Conservation (phyloP, 495 filamentous ascomycete genomes). For the Cercophora sp. region DNA sequence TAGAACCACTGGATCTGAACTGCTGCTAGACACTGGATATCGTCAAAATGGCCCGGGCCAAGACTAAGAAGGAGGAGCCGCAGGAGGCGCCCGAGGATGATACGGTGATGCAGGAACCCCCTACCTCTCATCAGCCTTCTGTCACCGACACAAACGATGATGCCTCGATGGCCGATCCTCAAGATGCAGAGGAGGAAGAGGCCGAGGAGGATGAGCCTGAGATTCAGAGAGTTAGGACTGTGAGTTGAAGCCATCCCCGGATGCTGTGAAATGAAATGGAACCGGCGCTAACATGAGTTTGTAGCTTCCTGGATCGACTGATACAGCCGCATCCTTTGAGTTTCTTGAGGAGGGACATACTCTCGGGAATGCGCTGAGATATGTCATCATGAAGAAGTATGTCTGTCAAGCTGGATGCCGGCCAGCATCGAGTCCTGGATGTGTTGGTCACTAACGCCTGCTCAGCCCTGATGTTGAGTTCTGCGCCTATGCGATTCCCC, state of each 20-base stretch:
- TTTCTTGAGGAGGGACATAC: slow-evolving; percentile 92
- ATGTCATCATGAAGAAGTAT: slow-evolving; percentile 98
- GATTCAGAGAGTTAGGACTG: slow-evolving; percentile 33
- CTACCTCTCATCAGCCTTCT: slow-evolving; percentile 36
- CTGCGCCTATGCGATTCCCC: slow-evolving; percentile 96
- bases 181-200: slow-evolving; percentile 28
- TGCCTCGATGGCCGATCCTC: slow-evolving; percentile 32
- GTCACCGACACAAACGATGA: slow-evolving; percentile 36
- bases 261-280: neutral
- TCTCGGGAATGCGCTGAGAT: slow-evolving; percentile 87
- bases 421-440: no score
- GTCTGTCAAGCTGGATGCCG: no score
- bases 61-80: slow-evolving; percentile 18
- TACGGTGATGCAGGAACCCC: slow-evolving; percentile 53
- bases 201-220: slow-evolving; percentile 25
- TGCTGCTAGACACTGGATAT: neutral
- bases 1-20: neutral
- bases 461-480: slow-evolving; percentile 88
- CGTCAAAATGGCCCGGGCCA: slow-evolving; percentile 27
- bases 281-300: neutral
- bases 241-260: slow-evolving; percentile 1
- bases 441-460: neutral
- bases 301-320: slow-evolving; percentile 66
- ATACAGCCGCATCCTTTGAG: slow-evolving; percentile 71
- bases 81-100: slow-evolving; percentile 28